Conservation (phyloP, 2,329 filamentous ascomycete species). For the Cladorrhinum sp. region DNA sequence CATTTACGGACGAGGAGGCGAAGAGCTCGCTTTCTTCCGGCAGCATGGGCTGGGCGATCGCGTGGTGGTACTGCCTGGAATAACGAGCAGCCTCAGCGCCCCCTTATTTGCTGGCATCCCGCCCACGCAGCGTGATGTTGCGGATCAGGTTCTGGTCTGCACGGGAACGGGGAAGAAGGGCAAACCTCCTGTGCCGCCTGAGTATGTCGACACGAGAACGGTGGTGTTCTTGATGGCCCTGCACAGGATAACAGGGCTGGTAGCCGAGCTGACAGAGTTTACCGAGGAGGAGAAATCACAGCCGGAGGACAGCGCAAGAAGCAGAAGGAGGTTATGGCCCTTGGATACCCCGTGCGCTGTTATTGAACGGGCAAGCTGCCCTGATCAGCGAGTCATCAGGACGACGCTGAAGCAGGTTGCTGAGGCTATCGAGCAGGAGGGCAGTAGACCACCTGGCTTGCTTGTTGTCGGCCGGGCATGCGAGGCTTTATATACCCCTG, state of each 20-base stretch:
- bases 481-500: slow-evolving; percentile 64
- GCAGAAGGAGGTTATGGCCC: slow-evolving; percentile 61
- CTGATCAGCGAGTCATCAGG: slow-evolving; percentile 88
- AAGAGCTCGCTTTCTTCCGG: slow-evolving; percentile 85
- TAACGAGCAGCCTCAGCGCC: slow-evolving; percentile 83
- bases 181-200: slow-evolving; percentile 74
- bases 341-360: slow-evolving; percentile 82
- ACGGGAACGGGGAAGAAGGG: slow-evolving; percentile 94
- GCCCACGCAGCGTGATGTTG: slow-evolving; percentile 81
- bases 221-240: slow-evolving; percentile 95
- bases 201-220: slow-evolving; percentile 72
- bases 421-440: slow-evolving; percentile 81
- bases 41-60: slow-evolving; percentile 62
- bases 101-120: slow-evolving; percentile 87
- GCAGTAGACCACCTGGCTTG: slow-evolving; percentile 82
- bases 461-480: slow-evolving; percentile 84
- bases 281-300: slow-evolving; percentile 30
- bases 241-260: slow-evolving; percentile 73
- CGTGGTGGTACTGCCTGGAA: slow-evolving; percentile 75
- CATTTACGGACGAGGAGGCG: slow-evolving; percentile 89
- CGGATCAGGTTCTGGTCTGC: slow-evolving; percentile 93
- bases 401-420: slow-evolving; percentile 78
- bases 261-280: slow-evolving; percentile 63
- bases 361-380: slow-evolving; percentile 88
- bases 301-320: not conserved